These are phyloP conservation scores for Corynascus novoguineensis DNA, from an alignment of 495 filamentous ascomycete genomes.

Conservation along the genomic window DNA sequence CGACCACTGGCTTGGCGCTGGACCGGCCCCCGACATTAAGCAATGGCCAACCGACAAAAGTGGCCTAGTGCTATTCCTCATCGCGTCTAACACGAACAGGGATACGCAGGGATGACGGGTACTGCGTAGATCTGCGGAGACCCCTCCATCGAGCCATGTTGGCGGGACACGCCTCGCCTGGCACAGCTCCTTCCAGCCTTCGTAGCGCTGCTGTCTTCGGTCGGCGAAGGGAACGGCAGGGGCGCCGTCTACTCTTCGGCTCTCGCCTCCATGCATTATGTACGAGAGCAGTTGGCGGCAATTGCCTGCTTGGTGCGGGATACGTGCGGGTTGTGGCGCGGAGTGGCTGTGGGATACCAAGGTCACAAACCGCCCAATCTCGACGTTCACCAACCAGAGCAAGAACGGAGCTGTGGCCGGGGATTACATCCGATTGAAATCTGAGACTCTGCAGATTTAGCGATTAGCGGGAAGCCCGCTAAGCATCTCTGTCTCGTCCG, in stretches of 20 bases:
- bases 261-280: background rate
- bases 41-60: background rate
- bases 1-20: constrained; percentile 10
- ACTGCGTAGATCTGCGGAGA: background rate
- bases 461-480: background rate
- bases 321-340: background rate
- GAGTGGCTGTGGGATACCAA: background rate
- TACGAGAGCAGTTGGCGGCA: too few species aligned
- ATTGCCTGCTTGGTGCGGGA: background rate
- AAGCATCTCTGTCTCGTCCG: background rate
- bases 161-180: background rate
- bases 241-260: background rate
- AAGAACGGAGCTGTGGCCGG: background rate
- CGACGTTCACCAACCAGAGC: background rate
- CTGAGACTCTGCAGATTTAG: too few species aligned
- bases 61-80: background rate
- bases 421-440: background rate
- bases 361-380: background rate
- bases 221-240: too few species aligned
- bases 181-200: background rate
- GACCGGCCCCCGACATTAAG: background rate
- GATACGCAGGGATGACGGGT: constrained; percentile 3
- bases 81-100: background rate
- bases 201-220: background rate
- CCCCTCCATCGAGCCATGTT: background rate